phyloP scores from a whole-genome alignment of 148 eudicot genomes.

The Heliosperma pusillum region DNA sequence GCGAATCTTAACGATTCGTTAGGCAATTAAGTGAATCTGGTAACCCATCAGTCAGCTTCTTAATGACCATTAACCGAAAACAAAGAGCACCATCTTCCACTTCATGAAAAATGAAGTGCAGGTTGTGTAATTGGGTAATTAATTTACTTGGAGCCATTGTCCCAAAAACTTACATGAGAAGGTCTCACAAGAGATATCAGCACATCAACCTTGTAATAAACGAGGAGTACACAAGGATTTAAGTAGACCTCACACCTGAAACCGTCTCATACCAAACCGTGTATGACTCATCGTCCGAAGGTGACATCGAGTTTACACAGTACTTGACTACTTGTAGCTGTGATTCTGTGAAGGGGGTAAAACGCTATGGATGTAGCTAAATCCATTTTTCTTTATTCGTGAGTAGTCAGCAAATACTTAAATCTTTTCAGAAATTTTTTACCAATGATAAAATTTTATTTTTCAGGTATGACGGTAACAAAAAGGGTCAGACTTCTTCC shows the following conservation, averaged over 20 bases:
- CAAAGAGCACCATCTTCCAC: background rate
- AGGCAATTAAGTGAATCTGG: too few species aligned
- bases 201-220: too few species aligned
- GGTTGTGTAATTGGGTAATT: background rate
- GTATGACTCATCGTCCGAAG: background rate
- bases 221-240: too few species aligned
- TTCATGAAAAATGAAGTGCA: background rate
- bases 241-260: too few species aligned
- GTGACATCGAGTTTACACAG: background rate
- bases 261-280: too few species aligned
- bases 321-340: background rate
- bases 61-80: background rate
- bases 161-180: too few species aligned
- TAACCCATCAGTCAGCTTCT: background rate
- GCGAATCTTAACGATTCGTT: too few species aligned
- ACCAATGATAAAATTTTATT: background rate
- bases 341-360: background rate
- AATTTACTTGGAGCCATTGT: too few species aligned
- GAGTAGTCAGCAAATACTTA: background rate
- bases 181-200: too few species aligned
- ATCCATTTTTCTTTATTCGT: too few species aligned
- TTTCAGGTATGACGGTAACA: slow-evolving; percentile 40
- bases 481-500: slow-evolving; percentile 24
- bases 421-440: background rate
- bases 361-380: too few species aligned